phyloP scores from a whole-genome alignment of 2,329 filamentous ascomycete genomes.

The Periconia macrospinosa region DNA sequence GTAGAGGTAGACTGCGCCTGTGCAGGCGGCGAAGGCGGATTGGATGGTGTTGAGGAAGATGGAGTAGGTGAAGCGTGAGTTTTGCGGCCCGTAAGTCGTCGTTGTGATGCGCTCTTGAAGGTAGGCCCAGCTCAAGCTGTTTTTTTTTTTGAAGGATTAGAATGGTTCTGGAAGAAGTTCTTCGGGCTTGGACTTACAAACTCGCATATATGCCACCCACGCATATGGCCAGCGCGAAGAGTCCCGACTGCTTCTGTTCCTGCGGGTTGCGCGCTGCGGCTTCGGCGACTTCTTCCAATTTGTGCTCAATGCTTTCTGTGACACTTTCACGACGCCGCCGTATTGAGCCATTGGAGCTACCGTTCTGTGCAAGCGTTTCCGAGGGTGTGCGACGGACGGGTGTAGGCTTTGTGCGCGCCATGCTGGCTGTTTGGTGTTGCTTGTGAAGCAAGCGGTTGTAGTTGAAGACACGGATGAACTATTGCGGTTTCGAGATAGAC shows the following conservation, averaged over 20 bases:
- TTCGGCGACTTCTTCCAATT: conserved; percentile 34
- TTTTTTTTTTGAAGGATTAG: background rate
- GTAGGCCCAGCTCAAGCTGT: conserved; percentile 88
- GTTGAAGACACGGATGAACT: background rate
- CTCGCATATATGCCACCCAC: conserved; percentile 96
- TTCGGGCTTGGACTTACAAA: conserved; percentile 63
- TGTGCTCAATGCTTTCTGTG: conserved; percentile 30
- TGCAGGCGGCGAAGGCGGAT: conserved; percentile 81
- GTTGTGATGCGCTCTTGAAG: conserved; percentile 98
- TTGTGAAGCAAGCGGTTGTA: background rate
- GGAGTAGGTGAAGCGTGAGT: conserved; percentile 80
- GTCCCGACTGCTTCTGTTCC: conserved; percentile 54
- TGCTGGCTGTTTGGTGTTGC: conserved; percentile 8
- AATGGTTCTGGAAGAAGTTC: background rate
- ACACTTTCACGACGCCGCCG: conserved; percentile 28
- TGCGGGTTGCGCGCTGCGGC: conserved; percentile 33
- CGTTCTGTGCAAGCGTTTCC: conserved; percentile 24
- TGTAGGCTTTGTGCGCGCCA: conserved; percentile 32
- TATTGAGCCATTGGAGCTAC: conserved; percentile 21
- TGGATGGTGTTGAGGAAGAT: conserved; percentile 97
- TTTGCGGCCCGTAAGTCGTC: conserved; percentile 71
- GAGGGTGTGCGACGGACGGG: conserved; percentile 31
- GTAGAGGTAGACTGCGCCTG: conserved; percentile 79
- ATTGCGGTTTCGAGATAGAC: background rate
- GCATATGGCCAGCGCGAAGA: conserved; percentile 78